Base-by-base conservation (phyloP, 345 rosid species). In the Hibiscus tridactylites region DNA sequence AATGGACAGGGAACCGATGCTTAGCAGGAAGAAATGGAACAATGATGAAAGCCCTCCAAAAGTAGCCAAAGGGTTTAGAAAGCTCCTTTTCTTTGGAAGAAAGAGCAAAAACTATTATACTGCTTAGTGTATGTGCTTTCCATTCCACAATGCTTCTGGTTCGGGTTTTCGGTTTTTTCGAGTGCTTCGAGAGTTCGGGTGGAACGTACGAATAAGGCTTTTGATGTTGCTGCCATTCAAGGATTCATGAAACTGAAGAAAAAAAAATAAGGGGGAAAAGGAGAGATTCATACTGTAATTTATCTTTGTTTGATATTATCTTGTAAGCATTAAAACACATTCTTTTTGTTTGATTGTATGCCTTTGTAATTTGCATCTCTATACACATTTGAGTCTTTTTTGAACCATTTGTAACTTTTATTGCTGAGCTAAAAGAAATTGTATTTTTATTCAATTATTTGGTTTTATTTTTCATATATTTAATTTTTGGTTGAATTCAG, bases 11-110 rank as follows among this genome's bases (percentile, higher is more conserved):
- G 97, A 91, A 73, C 79, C 82, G 33, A 31, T 75, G 29, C 84
- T 77, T 70, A 74, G 89, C 12, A 85, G 97, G 84, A 95, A 89
- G 93, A 92, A 90, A 73, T 95, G 97, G 97, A 85, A 78, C 86
- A 84, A 76, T 33, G 96, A 86, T 4, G 92, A 83, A 44, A 82
- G 61, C 74, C 81, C 93, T 62, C 89, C 93, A 2, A 91, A 90
- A 82, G 88, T 88, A 21, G 85, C 88, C 35, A 95, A 90, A 87
- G 97, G 87, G 56, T 82, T 95, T 72, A 80, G 95, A 74, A 91
- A 88, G 91, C 93, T 95, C 72, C 96, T 95, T 53, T 75, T 91
- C 80, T 90, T 95, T 35, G 97, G 97, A 66, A 78, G 87, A 82
- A 90, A 84, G 82, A 84, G 74, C 67, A 52, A 71, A 66, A 67